These are phyloP conservation scores for Fusarium proliferatum DNA, from an alignment of 2,329 filamentous ascomycete species.

Conservation along the genomic window DNA sequence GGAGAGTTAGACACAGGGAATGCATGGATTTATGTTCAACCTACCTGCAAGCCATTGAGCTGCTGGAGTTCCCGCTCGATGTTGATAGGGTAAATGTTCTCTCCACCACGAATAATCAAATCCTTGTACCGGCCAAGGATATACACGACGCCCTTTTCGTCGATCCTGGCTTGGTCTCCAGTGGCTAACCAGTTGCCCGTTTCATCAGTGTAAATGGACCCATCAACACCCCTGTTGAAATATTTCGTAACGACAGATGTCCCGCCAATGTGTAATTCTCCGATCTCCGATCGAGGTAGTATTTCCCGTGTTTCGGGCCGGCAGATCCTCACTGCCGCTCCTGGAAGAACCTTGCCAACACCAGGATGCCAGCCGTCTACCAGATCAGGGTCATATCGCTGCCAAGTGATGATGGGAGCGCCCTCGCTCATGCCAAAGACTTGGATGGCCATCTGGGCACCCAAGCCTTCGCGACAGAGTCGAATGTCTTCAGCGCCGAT, in stretches of 20 bases:
- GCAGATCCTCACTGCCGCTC: constrained; percentile 54
- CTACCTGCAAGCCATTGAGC: constrained; percentile 47
- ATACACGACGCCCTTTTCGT: constrained; percentile 51
- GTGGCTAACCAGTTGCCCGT: constrained; percentile 52
- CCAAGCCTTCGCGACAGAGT: constrained; percentile 48
- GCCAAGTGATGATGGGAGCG: constrained; percentile 56
- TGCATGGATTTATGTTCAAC: not conserved
- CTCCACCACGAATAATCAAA: constrained; percentile 58
- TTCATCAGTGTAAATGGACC: constrained; percentile 52
- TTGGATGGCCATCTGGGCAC: constrained; percentile 49
- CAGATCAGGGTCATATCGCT: constrained; percentile 45
- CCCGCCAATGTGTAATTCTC: constrained; percentile 56
- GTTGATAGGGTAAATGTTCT: constrained; percentile 55
- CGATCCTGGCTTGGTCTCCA: constrained; percentile 56
- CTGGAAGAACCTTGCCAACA: constrained; percentile 56
- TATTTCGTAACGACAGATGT: constrained; percentile 51
- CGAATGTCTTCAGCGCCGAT: constrained; percentile 48
- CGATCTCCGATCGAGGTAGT: constrained; percentile 48
- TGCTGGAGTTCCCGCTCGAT: constrained; percentile 52
- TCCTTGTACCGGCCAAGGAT: constrained; percentile 59
- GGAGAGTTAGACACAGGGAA: constrained; percentile 5
- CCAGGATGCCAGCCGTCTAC: constrained; percentile 51
- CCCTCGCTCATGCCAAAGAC: constrained; percentile 61
- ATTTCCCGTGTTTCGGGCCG: constrained; percentile 45
- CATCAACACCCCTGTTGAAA: constrained; percentile 41